These are phyloP conservation scores for Byssoonygena ceratinophila DNA, from an alignment of 2,329 filamentous ascomycete genomes.

Conservation along the genomic window DNA sequence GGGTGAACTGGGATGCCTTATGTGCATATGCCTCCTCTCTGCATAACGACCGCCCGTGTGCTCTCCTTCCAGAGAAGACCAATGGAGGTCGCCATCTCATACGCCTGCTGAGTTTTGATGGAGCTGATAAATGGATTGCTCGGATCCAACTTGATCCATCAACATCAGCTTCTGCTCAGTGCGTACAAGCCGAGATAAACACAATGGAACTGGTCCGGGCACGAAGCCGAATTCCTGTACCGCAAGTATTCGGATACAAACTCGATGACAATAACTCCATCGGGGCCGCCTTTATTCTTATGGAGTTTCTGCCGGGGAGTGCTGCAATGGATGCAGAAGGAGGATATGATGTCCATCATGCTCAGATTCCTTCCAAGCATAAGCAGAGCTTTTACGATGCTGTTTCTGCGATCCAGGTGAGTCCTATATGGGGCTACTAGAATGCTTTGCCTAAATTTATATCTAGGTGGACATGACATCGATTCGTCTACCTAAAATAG, in stretches of 20 bases:
- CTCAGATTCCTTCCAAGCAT: conserved; percentile 4
- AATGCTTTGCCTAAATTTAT: background rate
- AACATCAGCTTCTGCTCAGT: background rate
- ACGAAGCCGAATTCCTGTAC: conserved; percentile 15
- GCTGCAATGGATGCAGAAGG: background rate
- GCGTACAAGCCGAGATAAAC: no score
- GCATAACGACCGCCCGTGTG: no score
- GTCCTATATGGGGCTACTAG: background rate
- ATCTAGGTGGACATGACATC: conserved; percentile 16
- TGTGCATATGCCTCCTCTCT: no score
- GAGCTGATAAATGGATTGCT: background rate
- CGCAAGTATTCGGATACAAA: conserved; percentile 22
- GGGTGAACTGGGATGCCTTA: no score
- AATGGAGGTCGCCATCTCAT: background rate
- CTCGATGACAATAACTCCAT: conserved; percentile 18
- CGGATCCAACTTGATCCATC: background rate
- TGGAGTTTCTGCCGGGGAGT: conserved; percentile 24
- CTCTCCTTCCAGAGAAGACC: background rate
- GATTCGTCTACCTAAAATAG: conserved; percentile 18
- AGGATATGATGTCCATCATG: conserved; percentile 8
- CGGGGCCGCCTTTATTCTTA: conserved; percentile 25
- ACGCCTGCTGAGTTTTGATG: conserved; percentile 3
- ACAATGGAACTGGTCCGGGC: background rate
- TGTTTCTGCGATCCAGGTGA: conserved; percentile 3
- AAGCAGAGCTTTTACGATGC: conserved; percentile 10